These are phyloP conservation scores for Quercus glauca DNA, from an alignment of 306 rosid genomes.

Conservation along the genomic window DNA sequence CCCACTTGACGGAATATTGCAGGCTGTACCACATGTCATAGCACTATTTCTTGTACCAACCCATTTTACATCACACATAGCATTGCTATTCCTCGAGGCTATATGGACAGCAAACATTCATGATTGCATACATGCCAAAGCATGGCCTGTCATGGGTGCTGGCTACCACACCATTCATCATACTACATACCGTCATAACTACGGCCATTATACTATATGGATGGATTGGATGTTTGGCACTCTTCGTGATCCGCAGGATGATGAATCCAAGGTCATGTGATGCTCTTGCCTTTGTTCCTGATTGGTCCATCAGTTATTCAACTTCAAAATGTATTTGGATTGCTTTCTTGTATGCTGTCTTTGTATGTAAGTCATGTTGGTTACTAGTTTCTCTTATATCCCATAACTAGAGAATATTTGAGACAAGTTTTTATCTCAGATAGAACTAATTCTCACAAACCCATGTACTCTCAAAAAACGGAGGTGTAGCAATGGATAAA, in stretches of 20 bases:
- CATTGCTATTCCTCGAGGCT: constrained; percentile 61
- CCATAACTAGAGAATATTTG: not conserved
- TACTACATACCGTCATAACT: constrained; percentile 86
- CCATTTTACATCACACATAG: constrained; percentile 72
- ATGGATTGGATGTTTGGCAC: constrained; percentile 99
- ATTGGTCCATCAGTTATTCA: not conserved
- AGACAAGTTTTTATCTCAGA: not conserved
- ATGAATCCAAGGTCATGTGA: constrained; percentile 49
- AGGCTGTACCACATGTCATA: constrained; percentile 72
- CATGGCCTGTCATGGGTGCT: constrained; percentile 98
- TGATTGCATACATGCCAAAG: constrained; percentile 71
- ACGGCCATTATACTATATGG: constrained; percentile 86
- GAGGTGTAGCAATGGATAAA: not conserved
- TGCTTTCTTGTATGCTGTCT: not conserved
- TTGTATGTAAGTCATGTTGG: constrained; percentile 23
- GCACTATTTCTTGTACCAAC: constrained; percentile 65
- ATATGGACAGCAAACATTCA: constrained; percentile 93
- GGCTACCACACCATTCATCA: constrained; percentile 97
- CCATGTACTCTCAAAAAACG: not conserved
- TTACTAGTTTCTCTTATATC: not conserved
- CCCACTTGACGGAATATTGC: constrained; percentile 91
- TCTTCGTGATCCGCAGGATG: constrained; percentile 63
- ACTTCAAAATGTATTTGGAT: not conserved
- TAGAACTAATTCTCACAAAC: not conserved
- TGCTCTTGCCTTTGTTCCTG: not conserved